These are phyloP conservation scores for Fusarium tuaranense DNA, from an alignment of 2,329 filamentous ascomycete genomes.

Conservation along the genomic window DNA sequence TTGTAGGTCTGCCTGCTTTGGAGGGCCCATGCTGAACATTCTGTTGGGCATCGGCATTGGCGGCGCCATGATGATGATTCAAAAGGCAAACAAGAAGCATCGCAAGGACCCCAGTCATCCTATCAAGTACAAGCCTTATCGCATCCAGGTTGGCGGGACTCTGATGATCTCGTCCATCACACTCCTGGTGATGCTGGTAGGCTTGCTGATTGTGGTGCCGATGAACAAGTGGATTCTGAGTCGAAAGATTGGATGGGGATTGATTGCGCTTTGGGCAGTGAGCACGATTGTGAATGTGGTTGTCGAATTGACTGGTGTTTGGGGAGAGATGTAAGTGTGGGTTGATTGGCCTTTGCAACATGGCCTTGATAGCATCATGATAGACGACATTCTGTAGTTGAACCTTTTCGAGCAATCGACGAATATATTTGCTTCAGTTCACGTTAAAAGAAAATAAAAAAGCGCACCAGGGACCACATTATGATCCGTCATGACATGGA, in stretches of 20 bases:
- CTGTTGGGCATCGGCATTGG: slow-evolving; percentile 93
- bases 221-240: slow-evolving; percentile 89
- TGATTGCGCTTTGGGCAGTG: slow-evolving; percentile 84
- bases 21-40: slow-evolving; percentile 98
- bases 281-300: slow-evolving; percentile 86
- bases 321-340: slow-evolving; percentile 47
- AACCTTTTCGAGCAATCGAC: slow-evolving; percentile 2
- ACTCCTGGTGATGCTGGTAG: slow-evolving; percentile 81
- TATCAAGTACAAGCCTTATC: slow-evolving; percentile 79
- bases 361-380: slow-evolving; percentile 4
- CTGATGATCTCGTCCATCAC: slow-evolving; percentile 88
- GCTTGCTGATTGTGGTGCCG: slow-evolving; percentile 84
- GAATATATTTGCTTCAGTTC: neutral
- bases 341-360: neutral
- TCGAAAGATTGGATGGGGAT: slow-evolving; percentile 80
- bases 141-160: slow-evolving; percentile 85
- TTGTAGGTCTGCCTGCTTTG: slow-evolving; percentile 87
- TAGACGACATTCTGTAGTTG: slow-evolving; percentile 4
- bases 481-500: neutral
- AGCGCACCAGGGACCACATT: neutral
- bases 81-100: slow-evolving; percentile 73
- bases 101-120: slow-evolving; percentile 74
- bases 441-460: neutral
- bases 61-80: slow-evolving; percentile 87
- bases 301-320: slow-evolving; percentile 76